A percentile compares a stretch with the other conserved stretches of the same genome.
Conservation (phyloP, 2,329 filamentous ascomycete species). For the Penicillium expansum region DNA sequence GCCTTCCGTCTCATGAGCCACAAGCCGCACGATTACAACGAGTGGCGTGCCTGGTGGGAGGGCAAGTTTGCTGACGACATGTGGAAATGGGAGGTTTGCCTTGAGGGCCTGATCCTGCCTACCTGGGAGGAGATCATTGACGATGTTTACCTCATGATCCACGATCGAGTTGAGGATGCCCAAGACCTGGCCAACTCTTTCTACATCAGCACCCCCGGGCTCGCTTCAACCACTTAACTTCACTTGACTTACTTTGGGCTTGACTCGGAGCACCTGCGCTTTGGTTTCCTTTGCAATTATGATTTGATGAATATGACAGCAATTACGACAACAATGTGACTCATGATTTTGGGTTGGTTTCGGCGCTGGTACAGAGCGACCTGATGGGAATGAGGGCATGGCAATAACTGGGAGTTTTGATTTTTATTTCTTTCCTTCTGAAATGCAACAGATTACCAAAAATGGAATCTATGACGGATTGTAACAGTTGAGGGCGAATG, state of each 20-base stretch:
- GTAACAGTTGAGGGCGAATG: background rate
- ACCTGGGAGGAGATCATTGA: constrained; percentile 27
- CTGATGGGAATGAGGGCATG: background rate
- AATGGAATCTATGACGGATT: background rate
- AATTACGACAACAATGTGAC: background rate
- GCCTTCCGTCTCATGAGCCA: constrained; percentile 15
- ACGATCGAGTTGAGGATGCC: constrained; percentile 28
- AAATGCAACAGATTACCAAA: background rate
- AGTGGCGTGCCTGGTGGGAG: constrained; percentile 29
- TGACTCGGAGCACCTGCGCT: background rate
- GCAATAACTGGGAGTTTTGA: background rate
- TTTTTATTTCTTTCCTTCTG: background rate
- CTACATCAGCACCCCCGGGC: background rate
- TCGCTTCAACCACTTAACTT: background rate
- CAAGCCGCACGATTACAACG: constrained; percentile 13
- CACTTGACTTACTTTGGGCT: background rate
- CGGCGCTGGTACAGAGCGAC: background rate
- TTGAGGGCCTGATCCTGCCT: constrained; percentile 24
- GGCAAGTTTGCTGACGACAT: constrained; percentile 24
- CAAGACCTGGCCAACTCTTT: constrained; percentile 12
- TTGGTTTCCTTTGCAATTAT: no score
- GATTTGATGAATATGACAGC: background rate
- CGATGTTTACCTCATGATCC: constrained; percentile 25
- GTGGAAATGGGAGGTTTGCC: constrained; percentile 27
- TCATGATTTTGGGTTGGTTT: background rate